phyloP scores from a whole-genome alignment of 2,329 filamentous ascomycete genomes.

The Mollisiaceae sp. region DNA sequence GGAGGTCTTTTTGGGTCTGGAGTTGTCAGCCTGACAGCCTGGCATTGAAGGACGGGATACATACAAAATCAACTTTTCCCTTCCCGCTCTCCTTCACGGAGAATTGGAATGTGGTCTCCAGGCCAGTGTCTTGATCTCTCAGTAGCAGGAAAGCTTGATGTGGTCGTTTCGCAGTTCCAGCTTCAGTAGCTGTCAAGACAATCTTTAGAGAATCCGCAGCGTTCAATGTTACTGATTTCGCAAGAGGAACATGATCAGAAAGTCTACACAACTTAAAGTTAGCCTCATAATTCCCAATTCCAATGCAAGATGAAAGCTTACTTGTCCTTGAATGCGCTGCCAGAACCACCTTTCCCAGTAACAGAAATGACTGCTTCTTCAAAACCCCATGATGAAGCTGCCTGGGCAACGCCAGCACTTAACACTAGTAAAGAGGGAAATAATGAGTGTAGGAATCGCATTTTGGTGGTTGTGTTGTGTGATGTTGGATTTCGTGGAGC shows the following conservation, averaged over 20 bases:
- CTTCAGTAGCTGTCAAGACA: constrained; percentile 79
- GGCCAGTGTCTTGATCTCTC: constrained; percentile 72
- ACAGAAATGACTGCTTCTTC: constrained; percentile 73
- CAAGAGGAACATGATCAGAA: constrained; percentile 47
- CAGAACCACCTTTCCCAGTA: constrained; percentile 61
- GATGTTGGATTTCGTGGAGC: constrained; percentile 15
- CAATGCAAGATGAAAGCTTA: constrained; percentile 47
- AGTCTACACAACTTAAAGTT: constrained; percentile 33
- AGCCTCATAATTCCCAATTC: constrained; percentile 19
- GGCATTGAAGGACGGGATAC: constrained; percentile 42
- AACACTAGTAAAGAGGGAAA: constrained; percentile 49
- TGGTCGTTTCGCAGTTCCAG: constrained; percentile 77
- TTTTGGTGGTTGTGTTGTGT: constrained; percentile 31
- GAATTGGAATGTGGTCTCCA: constrained; percentile 88
- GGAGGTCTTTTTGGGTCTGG: constrained; percentile 88
- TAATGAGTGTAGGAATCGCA: constrained; percentile 49
- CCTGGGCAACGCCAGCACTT: constrained; percentile 47
- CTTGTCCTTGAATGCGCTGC: constrained; percentile 63
- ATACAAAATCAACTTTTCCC: constrained; percentile 81
- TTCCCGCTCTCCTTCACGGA: constrained; percentile 87
- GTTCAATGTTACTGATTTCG: constrained; percentile 68
- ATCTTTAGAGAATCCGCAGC: constrained; percentile 79
- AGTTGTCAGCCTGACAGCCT: constrained; percentile 30
- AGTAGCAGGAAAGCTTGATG: constrained; percentile 94
- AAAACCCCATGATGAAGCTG: constrained; percentile 70